Conservation (phyloP, 2,329 filamentous ascomycete genomes). For the Trichoderma lentiforme region DNA sequence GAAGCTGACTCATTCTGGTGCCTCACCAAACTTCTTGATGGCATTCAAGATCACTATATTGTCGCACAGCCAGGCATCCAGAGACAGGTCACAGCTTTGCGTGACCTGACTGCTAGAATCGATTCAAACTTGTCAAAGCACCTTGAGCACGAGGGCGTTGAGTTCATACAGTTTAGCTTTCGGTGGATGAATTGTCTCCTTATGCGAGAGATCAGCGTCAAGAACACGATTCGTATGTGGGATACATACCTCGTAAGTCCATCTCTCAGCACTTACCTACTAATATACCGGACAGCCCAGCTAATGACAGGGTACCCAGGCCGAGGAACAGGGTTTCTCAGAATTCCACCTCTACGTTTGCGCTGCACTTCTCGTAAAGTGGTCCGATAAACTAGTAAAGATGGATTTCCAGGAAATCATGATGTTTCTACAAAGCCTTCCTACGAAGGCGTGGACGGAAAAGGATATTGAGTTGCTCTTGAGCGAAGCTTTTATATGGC, state of each 20-base stretch:
- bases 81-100: constrained; percentile 81
- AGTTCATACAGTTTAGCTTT: constrained; percentile 99
- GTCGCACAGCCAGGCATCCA: constrained; percentile 96
- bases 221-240: constrained; percentile 98
- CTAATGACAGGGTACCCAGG: constrained; percentile 48
- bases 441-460: constrained; percentile 91
- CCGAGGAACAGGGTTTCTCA: constrained; percentile 97
- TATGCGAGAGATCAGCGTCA: constrained; percentile 95
- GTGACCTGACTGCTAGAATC: constrained; percentile 87
- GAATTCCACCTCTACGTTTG: constrained; percentile 98
- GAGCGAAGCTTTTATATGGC: constrained; percentile 98
- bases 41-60: constrained; percentile 98
- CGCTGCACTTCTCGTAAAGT: constrained; percentile 95
- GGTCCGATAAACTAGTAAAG: constrained; percentile 89
- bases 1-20: constrained; percentile 99
- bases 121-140: constrained; percentile 82
- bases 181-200: constrained; percentile 99
- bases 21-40: constrained; percentile 93
- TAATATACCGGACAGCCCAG: constrained; percentile 4
- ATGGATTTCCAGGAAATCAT: constrained; percentile 99
- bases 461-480: constrained; percentile 96
- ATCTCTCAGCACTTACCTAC: not conserved
- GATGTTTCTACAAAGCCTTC: constrained; percentile 97
- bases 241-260: constrained; percentile 87
- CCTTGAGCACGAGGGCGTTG: constrained; percentile 83